Percentiles rank a stretch among this genome's conserved stretches.
phyloP scores from a whole-genome alignment of 352 stramenopile species.

The Phytophthora citricola region DNA sequence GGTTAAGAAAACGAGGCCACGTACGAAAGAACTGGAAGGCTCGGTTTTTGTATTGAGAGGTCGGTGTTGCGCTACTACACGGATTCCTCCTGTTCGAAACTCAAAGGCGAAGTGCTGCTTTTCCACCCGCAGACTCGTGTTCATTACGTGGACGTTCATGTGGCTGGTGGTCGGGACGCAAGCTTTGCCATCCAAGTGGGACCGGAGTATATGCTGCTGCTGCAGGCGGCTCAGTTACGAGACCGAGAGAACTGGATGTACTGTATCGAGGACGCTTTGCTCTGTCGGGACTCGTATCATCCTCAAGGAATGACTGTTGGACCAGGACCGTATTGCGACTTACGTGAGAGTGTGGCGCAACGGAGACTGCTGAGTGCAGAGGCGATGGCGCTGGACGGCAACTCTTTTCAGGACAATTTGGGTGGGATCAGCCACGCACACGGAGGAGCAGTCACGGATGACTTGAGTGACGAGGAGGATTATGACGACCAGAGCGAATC shows the following conservation, averaged over 20 bases:
- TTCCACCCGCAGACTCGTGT: conserved; percentile 74
- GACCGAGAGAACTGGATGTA: conserved; percentile 86
- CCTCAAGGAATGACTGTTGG: conserved; percentile 32
- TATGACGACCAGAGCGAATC: conserved; percentile 37
- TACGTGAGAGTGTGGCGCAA: conserved; percentile 63
- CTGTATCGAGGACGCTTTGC: conserved; percentile 75
- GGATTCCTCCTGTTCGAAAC: conserved; percentile 52
- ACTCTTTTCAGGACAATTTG: conserved; percentile 31
- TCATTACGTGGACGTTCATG: conserved; percentile 75
- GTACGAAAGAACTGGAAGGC: conserved; percentile 84
- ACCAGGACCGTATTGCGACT: conserved; percentile 43
- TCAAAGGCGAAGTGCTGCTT: conserved; percentile 81
- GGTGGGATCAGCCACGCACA: conserved; percentile 39
- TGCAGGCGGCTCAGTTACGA: conserved; percentile 61
- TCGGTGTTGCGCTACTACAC: conserved; percentile 75
- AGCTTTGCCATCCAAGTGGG: conserved; percentile 73
- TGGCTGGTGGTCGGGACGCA: conserved; percentile 56
- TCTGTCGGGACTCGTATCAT: conserved; percentile 78
- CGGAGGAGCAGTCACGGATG: conserved; percentile 23
- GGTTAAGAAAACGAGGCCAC: conserved; percentile 72
- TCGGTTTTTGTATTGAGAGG: conserved; percentile 76
- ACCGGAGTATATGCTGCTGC: conserved; percentile 60
- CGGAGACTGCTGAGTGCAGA: conserved; percentile 66
- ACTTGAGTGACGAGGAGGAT: conserved; percentile 46
- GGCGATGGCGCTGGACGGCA: conserved; percentile 47